A percentile compares a stretch with the other conserved stretches of the same genome.
Evolutionary conservation across 371 early-diverging fungal genomes (phyloP).

Genomic region (Catenaria anguillulae): DNA sequence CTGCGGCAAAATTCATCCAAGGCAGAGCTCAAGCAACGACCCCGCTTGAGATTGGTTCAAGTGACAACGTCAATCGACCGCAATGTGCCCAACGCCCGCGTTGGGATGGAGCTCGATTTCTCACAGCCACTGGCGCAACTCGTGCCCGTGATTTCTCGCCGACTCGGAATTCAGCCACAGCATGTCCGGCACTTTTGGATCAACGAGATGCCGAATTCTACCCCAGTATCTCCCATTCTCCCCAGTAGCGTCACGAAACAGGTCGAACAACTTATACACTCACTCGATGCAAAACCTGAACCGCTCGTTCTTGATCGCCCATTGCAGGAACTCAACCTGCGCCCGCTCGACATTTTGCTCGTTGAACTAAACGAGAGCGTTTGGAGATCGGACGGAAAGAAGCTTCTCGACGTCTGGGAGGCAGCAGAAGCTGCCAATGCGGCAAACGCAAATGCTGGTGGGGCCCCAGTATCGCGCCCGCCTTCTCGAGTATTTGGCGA

Average conservation of each 20-base stretch:
- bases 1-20: slow-evolving; percentile 2
- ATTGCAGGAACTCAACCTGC: not conserved
- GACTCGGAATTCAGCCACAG: slow-evolving; percentile 10
- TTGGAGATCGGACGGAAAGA: slow-evolving; percentile 6
- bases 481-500: no score
- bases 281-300: no score
- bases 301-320: not conserved
- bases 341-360: not conserved
- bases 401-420: slow-evolving; percentile 2
- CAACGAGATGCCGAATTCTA: not conserved
- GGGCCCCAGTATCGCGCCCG: no score
- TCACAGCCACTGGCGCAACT: not conserved
- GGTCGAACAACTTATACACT: no score
- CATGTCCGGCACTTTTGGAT: not conserved
- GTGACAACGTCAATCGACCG: slow-evolving; percentile 2
- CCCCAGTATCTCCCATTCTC: no score
- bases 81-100: not conserved
- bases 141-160: slow-evolving; percentile 10
- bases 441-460: no score
- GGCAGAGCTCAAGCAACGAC: slow-evolving; percentile 9
- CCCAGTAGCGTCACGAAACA: no score
- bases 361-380: not conserved
- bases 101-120: slow-evolving; percentile 14
- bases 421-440: no score
- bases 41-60: slow-evolving; percentile 3